These are phyloP conservation scores for Ophiostoma himal-ulmi DNA, from an alignment of 2,329 filamentous ascomycete species.

Conservation along the genomic window DNA sequence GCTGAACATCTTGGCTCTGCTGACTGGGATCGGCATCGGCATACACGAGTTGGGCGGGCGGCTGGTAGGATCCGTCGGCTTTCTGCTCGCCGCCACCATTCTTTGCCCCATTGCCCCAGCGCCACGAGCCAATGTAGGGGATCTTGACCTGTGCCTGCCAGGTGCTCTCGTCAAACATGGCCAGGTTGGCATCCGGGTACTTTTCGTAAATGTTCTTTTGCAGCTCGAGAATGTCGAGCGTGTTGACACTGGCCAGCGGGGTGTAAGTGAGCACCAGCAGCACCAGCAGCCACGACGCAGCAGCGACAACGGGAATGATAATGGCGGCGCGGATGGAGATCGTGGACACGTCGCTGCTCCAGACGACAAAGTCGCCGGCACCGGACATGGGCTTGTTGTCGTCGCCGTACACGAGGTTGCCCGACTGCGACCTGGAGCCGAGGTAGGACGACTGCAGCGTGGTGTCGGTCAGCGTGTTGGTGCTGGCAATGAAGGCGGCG, in stretches of 20 bases:
- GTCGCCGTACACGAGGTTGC: constrained; percentile 23
- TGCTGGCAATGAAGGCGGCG: constrained; percentile 29
- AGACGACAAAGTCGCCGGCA: constrained; percentile 30
- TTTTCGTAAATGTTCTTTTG: constrained; percentile 25
- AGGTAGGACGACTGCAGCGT: constrained; percentile 26
- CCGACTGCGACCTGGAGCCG: constrained; percentile 16
- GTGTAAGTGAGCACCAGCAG: constrained; percentile 23
- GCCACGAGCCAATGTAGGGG: constrained; percentile 12
- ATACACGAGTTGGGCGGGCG: constrained; percentile 15
- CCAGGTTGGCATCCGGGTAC: constrained; percentile 23
- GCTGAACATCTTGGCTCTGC: neutral
- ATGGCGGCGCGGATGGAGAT: constrained; percentile 30
- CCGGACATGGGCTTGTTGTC: constrained; percentile 27
- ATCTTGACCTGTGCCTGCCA: constrained; percentile 19
- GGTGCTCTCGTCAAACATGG: constrained; percentile 20
- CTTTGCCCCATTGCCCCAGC: constrained; percentile 15
- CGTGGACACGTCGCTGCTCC: constrained; percentile 29
- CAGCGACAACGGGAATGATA: constrained; percentile 26
- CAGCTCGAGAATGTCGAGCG: constrained; percentile 24
- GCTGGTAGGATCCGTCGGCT: neutral
- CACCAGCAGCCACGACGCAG: constrained; percentile 24
- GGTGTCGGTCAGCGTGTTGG: constrained; percentile 29
- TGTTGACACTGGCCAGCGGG: constrained; percentile 21
- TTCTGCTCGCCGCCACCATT: neutral
- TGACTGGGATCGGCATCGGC: neutral